A percentile compares a stretch with the other conserved stretches of the same genome.
Evolutionary conservation across 257 asterid species (phyloP).

Genomic region (Phtheirospermum japonicum): DNA sequence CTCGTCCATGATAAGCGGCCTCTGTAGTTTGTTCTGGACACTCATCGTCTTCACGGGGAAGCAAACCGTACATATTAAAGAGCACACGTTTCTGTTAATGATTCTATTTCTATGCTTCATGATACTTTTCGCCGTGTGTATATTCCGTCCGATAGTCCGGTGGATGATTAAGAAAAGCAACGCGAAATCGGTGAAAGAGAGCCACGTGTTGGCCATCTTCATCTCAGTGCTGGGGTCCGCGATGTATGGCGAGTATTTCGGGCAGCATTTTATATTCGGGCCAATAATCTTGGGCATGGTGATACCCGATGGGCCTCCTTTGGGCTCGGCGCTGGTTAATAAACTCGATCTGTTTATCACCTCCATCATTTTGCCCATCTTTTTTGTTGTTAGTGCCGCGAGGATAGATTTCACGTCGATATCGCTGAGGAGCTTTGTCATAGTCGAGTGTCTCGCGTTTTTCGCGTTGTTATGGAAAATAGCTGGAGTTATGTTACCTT

Average conservation of each 20-base stretch:
- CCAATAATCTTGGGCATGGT: conserved; percentile 39
- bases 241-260: conserved; percentile 36
- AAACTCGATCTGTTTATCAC: conserved; percentile 38
- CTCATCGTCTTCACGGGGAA: conserved; percentile 32
- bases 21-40: conserved; percentile 34
- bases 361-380: conserved; percentile 35
- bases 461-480: conserved; percentile 32
- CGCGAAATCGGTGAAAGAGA: conserved; percentile 34
- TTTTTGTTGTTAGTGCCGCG: conserved; percentile 35
- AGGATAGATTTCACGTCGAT: conserved; percentile 34
- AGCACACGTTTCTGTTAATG: conserved; percentile 8
- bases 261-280: conserved; percentile 39
- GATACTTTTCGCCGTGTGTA: conserved; percentile 16
- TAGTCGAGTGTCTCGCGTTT: conserved; percentile 29
- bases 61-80: conserved; percentile 11
- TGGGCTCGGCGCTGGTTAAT: conserved; percentile 40
- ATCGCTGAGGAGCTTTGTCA: conserved; percentile 29
- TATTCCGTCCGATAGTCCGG: conserved; percentile 33
- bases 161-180: conserved; percentile 31
- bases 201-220: conserved; percentile 23
- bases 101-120: conserved; percentile 15
- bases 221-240: conserved; percentile 29
- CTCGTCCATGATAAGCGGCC: conserved; percentile 41
- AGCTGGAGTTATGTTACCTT: conserved; percentile 35
- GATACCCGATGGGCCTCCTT: conserved; percentile 49